phyloP scores from a whole-genome alignment of 2,329 filamentous ascomycete species.

The Neofusicoccum ribis region DNA sequence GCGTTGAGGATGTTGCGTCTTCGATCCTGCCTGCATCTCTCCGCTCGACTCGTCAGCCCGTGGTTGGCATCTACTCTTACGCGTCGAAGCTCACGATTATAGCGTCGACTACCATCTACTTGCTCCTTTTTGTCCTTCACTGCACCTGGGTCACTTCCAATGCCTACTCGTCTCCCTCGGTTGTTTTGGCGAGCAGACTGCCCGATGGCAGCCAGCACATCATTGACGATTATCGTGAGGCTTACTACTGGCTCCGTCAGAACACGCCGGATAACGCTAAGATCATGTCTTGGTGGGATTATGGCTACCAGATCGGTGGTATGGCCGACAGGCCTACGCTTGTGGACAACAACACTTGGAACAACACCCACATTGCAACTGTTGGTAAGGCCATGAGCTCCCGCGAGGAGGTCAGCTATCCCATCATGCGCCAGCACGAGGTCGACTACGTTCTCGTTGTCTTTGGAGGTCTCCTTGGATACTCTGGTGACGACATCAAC shows the following conservation, averaged over 20 bases:
- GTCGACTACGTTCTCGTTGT: slow-evolving; percentile 98
- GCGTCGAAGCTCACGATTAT: slow-evolving; percentile 80
- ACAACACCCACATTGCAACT: slow-evolving; percentile 99
- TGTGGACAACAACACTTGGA: slow-evolving; percentile 99
- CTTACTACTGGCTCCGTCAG: slow-evolving; percentile 98
- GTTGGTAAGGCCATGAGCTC: slow-evolving; percentile 99
- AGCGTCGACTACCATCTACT: slow-evolving; percentile 71
- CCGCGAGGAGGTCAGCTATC: slow-evolving; percentile 95
- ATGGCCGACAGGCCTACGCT: slow-evolving; percentile 98
- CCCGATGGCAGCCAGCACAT: slow-evolving; percentile 97
- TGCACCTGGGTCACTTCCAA: slow-evolving; percentile 99
- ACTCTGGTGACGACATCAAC: slow-evolving; percentile 98
- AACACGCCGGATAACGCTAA: slow-evolving; percentile 95
- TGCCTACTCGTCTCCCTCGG: slow-evolving; percentile 96
- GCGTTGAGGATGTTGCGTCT: slow-evolving; percentile 50
- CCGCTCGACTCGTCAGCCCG: slow-evolving; percentile 68
- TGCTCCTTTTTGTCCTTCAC: slow-evolving; percentile 91
- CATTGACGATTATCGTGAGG: slow-evolving; percentile 98
- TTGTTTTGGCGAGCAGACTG: slow-evolving; percentile 87
- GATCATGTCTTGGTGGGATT: slow-evolving; percentile 99
- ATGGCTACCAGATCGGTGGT: slow-evolving; percentile 98
- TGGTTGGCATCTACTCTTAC: slow-evolving; percentile 79
- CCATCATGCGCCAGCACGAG: slow-evolving; percentile 97
- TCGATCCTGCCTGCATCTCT: slow-evolving; percentile 56
- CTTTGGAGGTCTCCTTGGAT: slow-evolving; percentile 92